Base-by-base conservation (phyloP, 495 filamentous ascomycete species). In the Penicillium parvum region DNA sequence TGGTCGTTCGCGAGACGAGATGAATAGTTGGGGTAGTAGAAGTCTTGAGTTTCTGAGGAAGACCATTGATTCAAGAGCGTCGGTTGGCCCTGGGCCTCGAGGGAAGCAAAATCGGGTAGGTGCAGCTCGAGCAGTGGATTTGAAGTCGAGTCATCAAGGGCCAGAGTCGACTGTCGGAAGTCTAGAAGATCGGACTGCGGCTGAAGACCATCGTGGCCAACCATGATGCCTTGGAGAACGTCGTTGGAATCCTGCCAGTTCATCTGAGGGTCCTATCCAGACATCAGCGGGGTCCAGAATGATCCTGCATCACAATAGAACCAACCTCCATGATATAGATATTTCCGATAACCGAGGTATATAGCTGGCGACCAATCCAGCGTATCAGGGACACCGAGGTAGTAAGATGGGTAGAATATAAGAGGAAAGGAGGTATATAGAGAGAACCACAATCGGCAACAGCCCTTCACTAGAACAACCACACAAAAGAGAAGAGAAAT, bases 141-240 rank as follows among this genome's bases (percentile, higher is more conserved):
- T 26, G 43, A 20, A 12, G 57, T 49, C 18, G 61, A 42, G 35
- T 64, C 60, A 3, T 47, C 50, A 15, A 62, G 50, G 9, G 37
- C 17, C 10, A 64, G 36, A 19, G 55, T 52, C 11, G 57, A 50
- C n/a, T 48, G 34, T 27, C 25, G 37, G 15, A 50, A 23, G 17
- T 45, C 28, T 42, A 54, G 6, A 37, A 53, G 18, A 43, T 50
- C 32, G 8, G 41, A 36, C 20, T 39, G 37, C 9, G 22, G 33
- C 30, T 57, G 39, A 37, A 43, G 17, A 20, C 37, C 20, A 43
- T 56, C 49, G 6, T 41, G 43, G 15, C 40, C 27, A 20, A 37
- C 54, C 58, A 64, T 56, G 52, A 70, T 68, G 29, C 59, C 64
- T 18, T 67, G 66, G 7, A 70, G 64, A 28, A 65, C 43, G 52